A percentile compares a stretch with the other conserved stretches of the same genome.
Conservation (phyloP, 164 flowering plant species). For the Brasenia schreberi region DNA sequence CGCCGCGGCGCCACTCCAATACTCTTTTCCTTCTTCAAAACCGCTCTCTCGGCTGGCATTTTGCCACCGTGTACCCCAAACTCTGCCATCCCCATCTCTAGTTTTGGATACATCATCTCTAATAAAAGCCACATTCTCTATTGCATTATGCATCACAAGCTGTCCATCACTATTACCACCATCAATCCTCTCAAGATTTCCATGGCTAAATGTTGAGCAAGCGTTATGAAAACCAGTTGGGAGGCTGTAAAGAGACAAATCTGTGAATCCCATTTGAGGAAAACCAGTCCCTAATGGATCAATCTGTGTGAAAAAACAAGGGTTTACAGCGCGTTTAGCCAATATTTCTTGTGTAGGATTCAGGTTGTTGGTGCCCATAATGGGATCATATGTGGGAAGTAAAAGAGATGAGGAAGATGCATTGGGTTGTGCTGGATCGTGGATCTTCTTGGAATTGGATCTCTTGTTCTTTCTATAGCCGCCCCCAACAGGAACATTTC, state of each 20-base stretch:
- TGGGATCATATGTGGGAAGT: not conserved
- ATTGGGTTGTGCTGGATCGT: not conserved
- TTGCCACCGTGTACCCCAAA: not conserved
- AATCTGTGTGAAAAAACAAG: not conserved
- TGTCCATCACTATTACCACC: not conserved
- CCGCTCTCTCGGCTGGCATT: not conserved
- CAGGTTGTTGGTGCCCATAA: not conserved
- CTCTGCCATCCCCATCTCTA: not conserved
- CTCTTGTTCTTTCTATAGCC: not conserved
- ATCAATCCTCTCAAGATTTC: not conserved
- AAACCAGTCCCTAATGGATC: not conserved
- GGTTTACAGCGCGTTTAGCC: not conserved
- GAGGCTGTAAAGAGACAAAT: not conserved
- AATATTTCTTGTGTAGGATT: not conserved
- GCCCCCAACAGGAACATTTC: not conserved
- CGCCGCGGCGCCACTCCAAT: not conserved
- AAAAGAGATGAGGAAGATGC: not conserved
- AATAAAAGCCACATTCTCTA: not conserved
- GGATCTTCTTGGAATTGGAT: not conserved
- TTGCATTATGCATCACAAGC: not conserved
- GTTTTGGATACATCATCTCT: not conserved
- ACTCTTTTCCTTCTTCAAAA: not conserved
- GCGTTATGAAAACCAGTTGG: not conserved
- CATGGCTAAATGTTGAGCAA: not conserved
- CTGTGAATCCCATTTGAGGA: not conserved